Base-by-base conservation (phyloP, 169 alveolate species). In the Cryptosporidium sp. region DNA sequence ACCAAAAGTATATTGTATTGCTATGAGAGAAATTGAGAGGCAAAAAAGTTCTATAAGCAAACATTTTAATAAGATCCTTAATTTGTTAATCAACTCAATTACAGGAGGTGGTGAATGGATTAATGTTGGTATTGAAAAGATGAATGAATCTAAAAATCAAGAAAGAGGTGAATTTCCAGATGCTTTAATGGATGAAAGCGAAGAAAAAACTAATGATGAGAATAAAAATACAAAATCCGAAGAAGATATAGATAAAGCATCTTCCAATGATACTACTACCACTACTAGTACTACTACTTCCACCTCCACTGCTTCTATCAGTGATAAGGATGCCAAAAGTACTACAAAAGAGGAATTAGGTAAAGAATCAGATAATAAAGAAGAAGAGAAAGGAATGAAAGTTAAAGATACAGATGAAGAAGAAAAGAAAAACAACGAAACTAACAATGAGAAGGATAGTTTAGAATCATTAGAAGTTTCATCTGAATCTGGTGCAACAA, bases 1-100 rank as follows among this genome's bases (percentile, higher is more conserved):
- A 23, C 89, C 89, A 42, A 60, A 80, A 29, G 89, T 60, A 42
- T 80, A 45, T 39, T 80, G 89, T 33, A 80, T 80, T 44, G 89
- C 89, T 39, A 23, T 58, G 45, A 65, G 42, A 62, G 89, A 60
- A 42, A 80, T 80, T 48, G 80, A 80, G 62, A 80, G 39, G 21
- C 89, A 80, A 16, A 65, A 42, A 12, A 31, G 37, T 10, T 80
- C 89, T 23, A 80, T 80, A 44, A 67, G 80, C 4, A 61, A 26
- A n/a, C 89, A 80, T 42, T 80, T 80, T 5, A 51, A 62, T 45
- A 80, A 80, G 35, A 80, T 80, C n/a, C 51, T 80, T 26, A 62
- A 60, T 42, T 65, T 80, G 29, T 12, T 80, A 29, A 48, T 80
- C 14, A 80, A 80, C 60, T 80, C 89, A 12, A 53, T 80, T 18